phyloP scores from a whole-genome alignment of 768 basidiomycete species.

The Lentinula aciculospora region DNA sequence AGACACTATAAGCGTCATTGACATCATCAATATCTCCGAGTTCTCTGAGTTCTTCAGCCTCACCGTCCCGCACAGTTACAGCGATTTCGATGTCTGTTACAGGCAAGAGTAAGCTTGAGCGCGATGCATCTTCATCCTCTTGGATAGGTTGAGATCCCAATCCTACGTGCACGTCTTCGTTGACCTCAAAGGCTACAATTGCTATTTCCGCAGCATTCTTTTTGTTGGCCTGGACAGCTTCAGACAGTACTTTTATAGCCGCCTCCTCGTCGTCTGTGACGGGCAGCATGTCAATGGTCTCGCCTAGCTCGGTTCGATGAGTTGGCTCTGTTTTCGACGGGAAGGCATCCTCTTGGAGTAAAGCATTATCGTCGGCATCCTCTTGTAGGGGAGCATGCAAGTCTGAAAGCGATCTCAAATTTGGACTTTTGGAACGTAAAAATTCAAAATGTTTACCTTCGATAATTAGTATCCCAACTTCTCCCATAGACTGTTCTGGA shows the following conservation, averaged over 20 bases:
- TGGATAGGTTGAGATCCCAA: background rate
- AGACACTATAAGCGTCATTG: constrained; percentile 1
- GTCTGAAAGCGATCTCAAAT: background rate
- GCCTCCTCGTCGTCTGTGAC: background rate
- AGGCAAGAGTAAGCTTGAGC: background rate
- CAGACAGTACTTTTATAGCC: background rate
- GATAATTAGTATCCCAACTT: background rate
- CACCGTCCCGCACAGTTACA: background rate
- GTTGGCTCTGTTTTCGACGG: background rate
- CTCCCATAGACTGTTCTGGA: too few relatives aligned
- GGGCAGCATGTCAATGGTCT: background rate
- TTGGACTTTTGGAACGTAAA: too few relatives aligned
- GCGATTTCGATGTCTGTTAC: background rate
- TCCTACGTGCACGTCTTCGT: background rate
- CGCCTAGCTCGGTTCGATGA: background rate
- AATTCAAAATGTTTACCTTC: background rate
- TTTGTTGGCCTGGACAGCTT: too few relatives aligned
- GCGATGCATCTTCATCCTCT: background rate
- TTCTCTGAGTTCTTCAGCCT: background rate
- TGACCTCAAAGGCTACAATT: too few relatives aligned
- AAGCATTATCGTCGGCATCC: background rate
- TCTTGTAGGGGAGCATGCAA: background rate
- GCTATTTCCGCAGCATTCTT: too few relatives aligned
- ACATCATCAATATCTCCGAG: background rate
- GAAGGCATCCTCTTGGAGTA: background rate